Base-by-base conservation (phyloP, 2,329 filamentous ascomycete species). In the Harringtonia lauricola region DNA sequence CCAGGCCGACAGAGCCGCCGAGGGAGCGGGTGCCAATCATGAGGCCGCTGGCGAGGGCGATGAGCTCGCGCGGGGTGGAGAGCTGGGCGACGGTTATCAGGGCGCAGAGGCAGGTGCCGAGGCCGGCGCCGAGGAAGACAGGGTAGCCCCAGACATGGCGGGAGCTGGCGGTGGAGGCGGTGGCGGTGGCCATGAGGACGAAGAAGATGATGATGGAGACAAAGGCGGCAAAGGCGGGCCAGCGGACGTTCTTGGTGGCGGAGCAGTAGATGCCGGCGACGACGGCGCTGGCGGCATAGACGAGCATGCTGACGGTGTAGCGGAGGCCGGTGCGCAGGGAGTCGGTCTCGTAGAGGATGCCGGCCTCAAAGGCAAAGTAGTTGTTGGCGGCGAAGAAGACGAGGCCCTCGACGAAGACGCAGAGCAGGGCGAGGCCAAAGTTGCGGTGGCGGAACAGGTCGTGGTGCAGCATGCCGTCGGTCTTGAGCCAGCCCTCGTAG, bases 1-100 rank as follows among this genome's bases (percentile, higher is more conserved):
- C 71, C 15, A 74, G 55, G 24, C 70, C 71, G 12, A 74, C 53
- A 2, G 69, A 68, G 39, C 65, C 65, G 4, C 71, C 71, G 4
- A 74, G 59, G 14, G 61, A 64, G 7, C 64, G 53, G 3, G 62
- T 51, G 29, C 59, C 54, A 26, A 66, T 64, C 29, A 66, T 55
- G 15, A 67, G 52, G 6, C 55, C 54, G 19, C 43, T 50, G 8
- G 61, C 47, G 12, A 49, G 49, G 8, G 51, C 46, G 19, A 66
- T 64, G 14, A 66, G 54, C 15, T 63, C 59, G 0, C 53, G 56
- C 0, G 62, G 62, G 1, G 58, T 62, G 8, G 56, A 62, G 3
- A 66, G 53, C 50, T 66, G 64, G 3, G 60, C 56, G 14, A 46
- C 36, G 19, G 41, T 40, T 21, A 46, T 33, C 17, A 46, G 40